Percentiles rank a stretch among this genome's conserved stretches.
phyloP scores from a whole-genome alignment of 2,329 filamentous ascomycete genomes.

The Paraphoma chrysanthemicola region DNA sequence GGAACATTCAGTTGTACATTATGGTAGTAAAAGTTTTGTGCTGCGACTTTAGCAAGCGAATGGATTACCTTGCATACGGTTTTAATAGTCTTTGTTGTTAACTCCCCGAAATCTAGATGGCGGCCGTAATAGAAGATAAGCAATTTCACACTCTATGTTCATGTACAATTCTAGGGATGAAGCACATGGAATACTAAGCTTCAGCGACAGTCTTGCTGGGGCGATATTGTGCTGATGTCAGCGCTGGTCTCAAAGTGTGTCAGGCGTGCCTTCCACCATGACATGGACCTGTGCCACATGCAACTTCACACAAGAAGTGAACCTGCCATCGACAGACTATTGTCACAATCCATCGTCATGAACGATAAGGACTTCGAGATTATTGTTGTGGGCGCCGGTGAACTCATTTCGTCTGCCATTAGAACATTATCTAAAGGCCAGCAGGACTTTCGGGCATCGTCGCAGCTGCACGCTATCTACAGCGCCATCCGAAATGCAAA shows the following conservation, averaged over 20 bases:
- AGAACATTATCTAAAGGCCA: background rate
- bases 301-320: too few relatives aligned
- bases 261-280: background rate
- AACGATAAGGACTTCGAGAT: background rate
- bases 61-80: background rate
- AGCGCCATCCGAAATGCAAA: slow-evolving; percentile 13
- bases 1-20: background rate
- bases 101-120: too few relatives aligned
- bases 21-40: background rate
- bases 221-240: background rate
- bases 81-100: too few relatives aligned
- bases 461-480: slow-evolving; percentile 16
- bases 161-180: background rate
- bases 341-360: too few relatives aligned
- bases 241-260: background rate
- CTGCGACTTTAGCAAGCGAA: background rate
- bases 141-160: background rate
- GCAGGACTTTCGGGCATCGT: slow-evolving; percentile 19
- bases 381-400: background rate
- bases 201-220: too few relatives aligned
- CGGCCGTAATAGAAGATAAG: background rate
- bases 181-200: too few relatives aligned
- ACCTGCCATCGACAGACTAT: too few relatives aligned
- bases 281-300: background rate
- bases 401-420: background rate